phyloP scores from a whole-genome alignment of 768 basidiomycete genomes.

The Mrakia blollopis region DNA sequence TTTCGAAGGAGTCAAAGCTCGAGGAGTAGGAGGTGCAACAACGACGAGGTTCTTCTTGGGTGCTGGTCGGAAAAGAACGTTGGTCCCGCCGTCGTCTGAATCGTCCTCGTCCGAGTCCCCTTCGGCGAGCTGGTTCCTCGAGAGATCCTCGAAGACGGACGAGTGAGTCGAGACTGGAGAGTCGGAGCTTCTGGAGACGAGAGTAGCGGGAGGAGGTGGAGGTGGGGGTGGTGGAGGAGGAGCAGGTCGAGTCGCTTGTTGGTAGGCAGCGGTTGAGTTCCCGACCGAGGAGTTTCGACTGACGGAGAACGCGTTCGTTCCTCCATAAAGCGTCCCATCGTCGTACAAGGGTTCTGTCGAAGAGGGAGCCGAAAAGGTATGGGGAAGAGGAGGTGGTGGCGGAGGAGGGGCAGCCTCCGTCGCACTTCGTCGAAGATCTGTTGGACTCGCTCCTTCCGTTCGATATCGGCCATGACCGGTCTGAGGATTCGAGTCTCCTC shows the following conservation, averaged over 20 bases:
- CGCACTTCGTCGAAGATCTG: not conserved
- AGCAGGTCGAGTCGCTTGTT: not conserved
- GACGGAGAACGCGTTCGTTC: not conserved
- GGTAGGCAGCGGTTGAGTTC: not conserved
- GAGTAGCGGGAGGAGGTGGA: not conserved
- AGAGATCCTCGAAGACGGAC: conserved; percentile 1
- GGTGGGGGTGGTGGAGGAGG: conserved; percentile 3
- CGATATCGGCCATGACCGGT: not conserved
- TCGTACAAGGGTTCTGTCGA: not conserved
- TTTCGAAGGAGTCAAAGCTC: not conserved
- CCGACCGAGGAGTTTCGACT: not conserved
- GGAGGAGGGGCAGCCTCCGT: not conserved
- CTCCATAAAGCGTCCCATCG: conserved; percentile 7
- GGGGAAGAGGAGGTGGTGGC: conserved; percentile 12
- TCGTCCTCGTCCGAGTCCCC: conserved; percentile 13
- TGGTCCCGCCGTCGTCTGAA: conserved; percentile 27
- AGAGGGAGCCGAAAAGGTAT: not conserved
- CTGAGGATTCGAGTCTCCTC: not conserved
- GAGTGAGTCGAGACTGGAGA: not conserved
- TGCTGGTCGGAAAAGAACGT: conserved; percentile 26
- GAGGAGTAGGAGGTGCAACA: not conserved
- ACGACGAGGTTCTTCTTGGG: conserved; percentile 6
- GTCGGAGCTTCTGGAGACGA: not conserved
- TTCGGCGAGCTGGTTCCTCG: conserved; percentile 3
- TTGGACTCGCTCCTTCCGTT: conserved; percentile 5